phyloP scores from a whole-genome alignment of 768 basidiomycete species.

The Lentinula sp. region DNA sequence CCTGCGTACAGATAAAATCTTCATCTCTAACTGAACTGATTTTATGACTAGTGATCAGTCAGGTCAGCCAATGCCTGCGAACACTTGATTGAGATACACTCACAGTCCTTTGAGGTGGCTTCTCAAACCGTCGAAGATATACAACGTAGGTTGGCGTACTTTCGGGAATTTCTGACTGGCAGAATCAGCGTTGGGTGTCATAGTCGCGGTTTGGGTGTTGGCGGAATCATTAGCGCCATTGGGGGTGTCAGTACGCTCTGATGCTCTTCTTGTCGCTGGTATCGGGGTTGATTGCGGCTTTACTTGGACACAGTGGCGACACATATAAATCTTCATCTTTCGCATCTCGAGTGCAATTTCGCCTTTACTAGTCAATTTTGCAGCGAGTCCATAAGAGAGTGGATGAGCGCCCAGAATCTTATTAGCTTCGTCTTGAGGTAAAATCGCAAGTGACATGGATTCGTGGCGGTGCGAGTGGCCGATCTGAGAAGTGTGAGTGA shows the following conservation, averaged over 20 bases:
- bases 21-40: constrained; percentile 5
- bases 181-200: neutral
- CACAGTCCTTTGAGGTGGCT: constrained; percentile 3
- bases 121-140: constrained; percentile 6
- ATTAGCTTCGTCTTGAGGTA: constrained; percentile 15
- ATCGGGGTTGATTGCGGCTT: neutral
- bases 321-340: constrained; percentile 37
- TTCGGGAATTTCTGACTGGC: neutral
- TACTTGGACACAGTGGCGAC: constrained; percentile 40
- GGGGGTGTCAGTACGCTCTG: neutral
- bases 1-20: constrained; percentile 5
- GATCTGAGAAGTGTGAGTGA: constrained; percentile 28
- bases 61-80: neutral
- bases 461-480: constrained; percentile 65
- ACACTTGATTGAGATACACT: neutral
- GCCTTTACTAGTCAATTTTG: constrained; percentile 12
- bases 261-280: neutral
- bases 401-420: constrained; percentile 14
- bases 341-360: constrained; percentile 21
- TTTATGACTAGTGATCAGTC: neutral
- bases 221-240: neutral
- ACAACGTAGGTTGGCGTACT: neutral
- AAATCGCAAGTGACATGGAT: constrained; percentile 34
- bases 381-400: constrained; percentile 14
- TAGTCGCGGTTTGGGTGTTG: neutral